Base-by-base conservation (phyloP, 108 stramenopile species). In the Skeletonema grethae region DNA sequence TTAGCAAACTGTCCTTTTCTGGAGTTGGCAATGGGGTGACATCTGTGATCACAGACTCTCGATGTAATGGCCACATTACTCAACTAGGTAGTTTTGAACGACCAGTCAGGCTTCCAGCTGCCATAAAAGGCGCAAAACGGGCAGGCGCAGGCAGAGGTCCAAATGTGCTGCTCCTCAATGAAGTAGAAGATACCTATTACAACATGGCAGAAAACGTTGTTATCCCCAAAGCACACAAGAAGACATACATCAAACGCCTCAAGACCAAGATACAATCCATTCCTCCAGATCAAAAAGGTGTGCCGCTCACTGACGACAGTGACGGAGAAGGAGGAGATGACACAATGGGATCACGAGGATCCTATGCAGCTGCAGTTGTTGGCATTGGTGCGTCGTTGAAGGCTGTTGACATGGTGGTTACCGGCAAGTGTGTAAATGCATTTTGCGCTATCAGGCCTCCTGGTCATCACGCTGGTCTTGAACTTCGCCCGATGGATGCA, bases 391-490 rank as follows among this genome's bases (percentile, higher is more conserved):
- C 94, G 45, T 89, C 93, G 9, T 41, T 97, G 25, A 76, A 86
- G 36, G 97, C 86, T 18, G 90, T 89, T 43, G 95, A 97, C 56
- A 93, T 89, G 85, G 85, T 98, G 25, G 82, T 96, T 41, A 73
- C 88, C 55, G 96, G 96, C 28, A 82, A 92, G 50, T 85, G 86
- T 57, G 81, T 86, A 0, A 98, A 97, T 67, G 94, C 81, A 13
- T 95, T 97, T 73, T 98, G 96, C 62, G 88, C 93, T 34, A 84
- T 91, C 11, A 84, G 97, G 10, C 97, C 97, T 7, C 97, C 97
- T 5, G 97, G 97, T 6, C 97, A 97, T 75, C 97, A 97, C 75
- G 97, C 97, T 8, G 97, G 97, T 57, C 79, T 82, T 18, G 85
- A 86, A 16, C 77, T 97, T 38, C 92, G 87, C 34, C 76, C 94